Evolutionary conservation across 2,329 filamentous ascomycete genomes (phyloP).

Genomic region (Acrodontium crateriforme): DNA sequence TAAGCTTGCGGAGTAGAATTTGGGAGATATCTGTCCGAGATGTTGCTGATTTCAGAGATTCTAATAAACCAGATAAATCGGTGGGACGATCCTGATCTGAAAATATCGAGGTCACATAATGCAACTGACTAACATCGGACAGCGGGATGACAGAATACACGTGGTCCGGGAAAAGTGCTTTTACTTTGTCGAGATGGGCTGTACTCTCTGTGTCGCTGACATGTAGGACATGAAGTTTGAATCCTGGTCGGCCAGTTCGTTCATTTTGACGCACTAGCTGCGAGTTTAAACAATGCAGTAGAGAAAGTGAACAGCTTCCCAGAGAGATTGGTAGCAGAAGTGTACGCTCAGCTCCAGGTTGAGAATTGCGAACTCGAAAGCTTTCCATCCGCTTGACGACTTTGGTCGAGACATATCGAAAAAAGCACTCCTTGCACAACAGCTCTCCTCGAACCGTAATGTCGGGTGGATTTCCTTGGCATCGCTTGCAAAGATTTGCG

Average conservation of each 20-base stretch:
- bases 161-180: slow-evolving; percentile 51
- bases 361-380: slow-evolving; percentile 39
- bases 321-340: slow-evolving; percentile 72
- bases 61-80: slow-evolving; percentile 3
- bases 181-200: slow-evolving; percentile 24
- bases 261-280: slow-evolving; percentile 53
- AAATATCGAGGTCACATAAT: neutral
- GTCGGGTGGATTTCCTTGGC: slow-evolving; percentile 35
- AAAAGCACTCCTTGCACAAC: slow-evolving; percentile 60
- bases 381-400: slow-evolving; percentile 62
- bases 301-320: slow-evolving; percentile 63
- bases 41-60: slow-evolving; percentile 40
- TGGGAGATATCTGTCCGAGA: slow-evolving; percentile 60
- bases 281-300: slow-evolving; percentile 62
- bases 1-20: slow-evolving; percentile 56
- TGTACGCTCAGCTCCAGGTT: slow-evolving; percentile 32
- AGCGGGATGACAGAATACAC: slow-evolving; percentile 50
- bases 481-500: slow-evolving; percentile 42
- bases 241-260: slow-evolving; percentile 51
- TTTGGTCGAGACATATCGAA: slow-evolving; percentile 64
- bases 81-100: neutral
- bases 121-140: slow-evolving; percentile 35
- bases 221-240: slow-evolving; percentile 46
- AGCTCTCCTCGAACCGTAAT: slow-evolving; percentile 44
- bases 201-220: slow-evolving; percentile 21